These are phyloP conservation scores for Sugiyamaella smithiae DNA, from an alignment of 805 yeast species.

Conservation along the genomic window DNA sequence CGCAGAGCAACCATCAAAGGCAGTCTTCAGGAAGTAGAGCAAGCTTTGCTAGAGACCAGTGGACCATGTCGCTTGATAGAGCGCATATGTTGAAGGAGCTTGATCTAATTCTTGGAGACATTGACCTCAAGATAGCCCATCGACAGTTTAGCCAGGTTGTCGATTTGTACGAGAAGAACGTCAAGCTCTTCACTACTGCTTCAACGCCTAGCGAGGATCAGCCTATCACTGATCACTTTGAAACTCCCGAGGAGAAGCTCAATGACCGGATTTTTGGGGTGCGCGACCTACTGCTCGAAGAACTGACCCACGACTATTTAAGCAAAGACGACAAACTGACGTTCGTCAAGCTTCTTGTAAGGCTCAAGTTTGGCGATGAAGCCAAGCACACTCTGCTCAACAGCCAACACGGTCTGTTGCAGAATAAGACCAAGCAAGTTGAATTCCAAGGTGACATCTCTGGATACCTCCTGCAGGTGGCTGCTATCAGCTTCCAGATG, in stretches of 20 bases:
- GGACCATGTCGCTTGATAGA: not conserved
- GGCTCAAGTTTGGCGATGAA: conserved; percentile 44
- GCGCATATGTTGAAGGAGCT: conserved; percentile 45
- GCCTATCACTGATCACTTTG: not conserved
- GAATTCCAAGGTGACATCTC: conserved; percentile 55
- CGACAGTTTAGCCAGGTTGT: conserved; percentile 49
- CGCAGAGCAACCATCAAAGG: not conserved
- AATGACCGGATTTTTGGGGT: conserved; percentile 28
- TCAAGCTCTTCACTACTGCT: not conserved
- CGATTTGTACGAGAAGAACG: conserved; percentile 24
- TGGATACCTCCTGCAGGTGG: conserved; percentile 55
- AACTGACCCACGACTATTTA: conserved; percentile 32
- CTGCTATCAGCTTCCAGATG: conserved; percentile 60
- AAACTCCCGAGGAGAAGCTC: conserved; percentile 20
- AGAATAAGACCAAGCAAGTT: conserved; percentile 47
- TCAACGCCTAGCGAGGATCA: not conserved
- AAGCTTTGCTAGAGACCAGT: not conserved
- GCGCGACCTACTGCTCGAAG: conserved; percentile 36
- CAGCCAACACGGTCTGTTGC: conserved; percentile 47
- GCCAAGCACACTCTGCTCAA: conserved; percentile 51
- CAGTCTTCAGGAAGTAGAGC: not conserved
- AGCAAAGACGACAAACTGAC: conserved; percentile 26
- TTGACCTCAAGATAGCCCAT: conserved; percentile 66
- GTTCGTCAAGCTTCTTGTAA: conserved; percentile 37
- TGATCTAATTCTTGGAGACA: conserved; percentile 64